phyloP scores from a whole-genome alignment of 2,329 filamentous ascomycete genomes.

The Cadophora gregata region DNA sequence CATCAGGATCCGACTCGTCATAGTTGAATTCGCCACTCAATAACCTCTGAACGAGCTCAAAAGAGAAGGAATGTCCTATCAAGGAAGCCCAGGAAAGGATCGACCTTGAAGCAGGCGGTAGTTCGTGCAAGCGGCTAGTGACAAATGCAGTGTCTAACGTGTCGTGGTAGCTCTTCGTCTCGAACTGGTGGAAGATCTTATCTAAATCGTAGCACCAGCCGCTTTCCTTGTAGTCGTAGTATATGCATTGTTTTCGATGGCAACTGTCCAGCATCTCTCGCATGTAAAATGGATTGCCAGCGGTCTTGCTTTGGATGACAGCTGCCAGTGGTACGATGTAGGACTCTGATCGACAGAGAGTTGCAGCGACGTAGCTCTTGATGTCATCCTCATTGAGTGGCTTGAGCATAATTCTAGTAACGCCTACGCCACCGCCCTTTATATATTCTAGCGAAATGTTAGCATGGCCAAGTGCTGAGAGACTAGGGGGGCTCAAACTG shows the following conservation, averaged over 20 bases:
- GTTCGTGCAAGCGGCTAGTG: slow-evolving; percentile 75
- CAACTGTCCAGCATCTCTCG: slow-evolving; percentile 89
- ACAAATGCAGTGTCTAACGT: slow-evolving; percentile 85
- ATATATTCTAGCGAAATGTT: slow-evolving; percentile 40
- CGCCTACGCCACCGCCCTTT: slow-evolving; percentile 55
- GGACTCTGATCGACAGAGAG: slow-evolving; percentile 74
- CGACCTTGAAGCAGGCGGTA: slow-evolving; percentile 74
- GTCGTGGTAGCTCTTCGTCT: slow-evolving; percentile 77
- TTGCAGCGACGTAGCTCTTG: slow-evolving; percentile 80
- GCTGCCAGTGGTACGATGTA: slow-evolving; percentile 79
- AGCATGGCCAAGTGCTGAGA: slow-evolving; percentile 29
- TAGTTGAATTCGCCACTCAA: slow-evolving; percentile 77
- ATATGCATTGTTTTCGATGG: slow-evolving; percentile 85
- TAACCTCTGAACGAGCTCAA: slow-evolving; percentile 77
- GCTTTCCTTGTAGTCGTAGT: slow-evolving; percentile 85
- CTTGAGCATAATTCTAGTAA: slow-evolving; percentile 73
- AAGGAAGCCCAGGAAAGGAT: slow-evolving; percentile 88
- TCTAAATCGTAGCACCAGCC: slow-evolving; percentile 88
- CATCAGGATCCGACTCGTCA: slow-evolving; percentile 46
- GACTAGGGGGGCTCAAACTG: slow-evolving; percentile 39
- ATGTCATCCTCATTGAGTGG: slow-evolving; percentile 83
- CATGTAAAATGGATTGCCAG: slow-evolving; percentile 90
- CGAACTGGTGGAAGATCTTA: slow-evolving; percentile 83
- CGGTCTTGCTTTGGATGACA: slow-evolving; percentile 76
- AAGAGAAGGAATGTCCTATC: slow-evolving; percentile 83